Percentiles rank a stretch among this genome's conserved stretches.
Evolutionary conservation across 1,284 basidiomycete genomes (phyloP).

Genomic region (Waitea zeae): DNA sequence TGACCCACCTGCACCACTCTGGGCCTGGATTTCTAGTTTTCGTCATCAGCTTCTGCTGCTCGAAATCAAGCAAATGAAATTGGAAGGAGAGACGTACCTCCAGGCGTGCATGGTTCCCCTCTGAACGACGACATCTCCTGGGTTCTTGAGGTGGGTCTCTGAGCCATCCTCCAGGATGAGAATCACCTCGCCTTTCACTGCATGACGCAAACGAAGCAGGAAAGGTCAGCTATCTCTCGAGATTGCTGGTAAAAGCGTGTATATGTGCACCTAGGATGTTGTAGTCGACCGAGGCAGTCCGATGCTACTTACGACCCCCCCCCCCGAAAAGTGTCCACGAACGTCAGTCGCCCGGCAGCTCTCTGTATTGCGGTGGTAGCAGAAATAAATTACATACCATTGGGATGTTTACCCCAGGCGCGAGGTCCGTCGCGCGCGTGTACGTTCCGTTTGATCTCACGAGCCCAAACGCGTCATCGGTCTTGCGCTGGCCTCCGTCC

Average conservation of each 20-base stretch:
- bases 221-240: slow-evolving; percentile 1
- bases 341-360: not conserved
- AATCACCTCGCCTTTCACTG: slow-evolving; percentile 36
- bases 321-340: not conserved
- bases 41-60: not conserved
- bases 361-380: no score
- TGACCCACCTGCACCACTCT: slow-evolving; percentile 33
- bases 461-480: slow-evolving; percentile 22
- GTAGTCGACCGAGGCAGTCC: slow-evolving; percentile 38
- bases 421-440: slow-evolving; percentile 36
- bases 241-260: not conserved
- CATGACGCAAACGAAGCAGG: not conserved
- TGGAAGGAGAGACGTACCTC: slow-evolving; percentile 11
- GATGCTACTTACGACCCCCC: slow-evolving; percentile 17
- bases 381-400: slow-evolving; percentile 28
- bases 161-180: slow-evolving; percentile 37
- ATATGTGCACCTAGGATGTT: slow-evolving; percentile 36
- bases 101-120: slow-evolving; percentile 43
- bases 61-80: not conserved
- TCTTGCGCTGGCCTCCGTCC: slow-evolving; percentile 28
- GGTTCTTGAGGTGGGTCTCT: slow-evolving; percentile 32
- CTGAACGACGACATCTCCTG: slow-evolving; percentile 39
- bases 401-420: slow-evolving; percentile 27
- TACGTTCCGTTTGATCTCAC: slow-evolving; percentile 29
- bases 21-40: slow-evolving; percentile 23